A percentile compares a stretch with the other conserved stretches of the same genome.
These are phyloP conservation scores for Termitomyces eurrhizus DNA, from an alignment of 768 basidiomycete genomes.

Conservation along the genomic window DNA sequence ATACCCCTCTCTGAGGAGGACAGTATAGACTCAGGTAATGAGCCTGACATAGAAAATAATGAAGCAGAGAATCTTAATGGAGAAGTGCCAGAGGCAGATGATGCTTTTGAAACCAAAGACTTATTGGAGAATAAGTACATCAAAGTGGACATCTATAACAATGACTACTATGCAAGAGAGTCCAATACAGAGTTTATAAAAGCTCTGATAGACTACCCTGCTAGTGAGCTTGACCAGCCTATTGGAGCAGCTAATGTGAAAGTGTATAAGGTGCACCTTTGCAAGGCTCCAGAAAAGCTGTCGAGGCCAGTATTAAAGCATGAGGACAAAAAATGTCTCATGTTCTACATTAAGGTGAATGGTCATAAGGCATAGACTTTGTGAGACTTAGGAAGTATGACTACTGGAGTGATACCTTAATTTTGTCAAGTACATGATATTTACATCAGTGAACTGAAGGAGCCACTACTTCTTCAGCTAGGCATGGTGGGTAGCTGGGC, in stretches of 20 bases:
- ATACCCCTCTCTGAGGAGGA: too few relatives aligned
- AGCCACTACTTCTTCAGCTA: neutral
- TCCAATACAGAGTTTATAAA: neutral
- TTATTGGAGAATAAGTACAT: too few relatives aligned
- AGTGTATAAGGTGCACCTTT: neutral
- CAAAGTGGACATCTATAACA: too few relatives aligned
- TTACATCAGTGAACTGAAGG: neutral
- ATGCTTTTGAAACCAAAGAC: too few relatives aligned
- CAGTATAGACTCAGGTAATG: too few relatives aligned
- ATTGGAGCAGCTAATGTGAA: neutral
- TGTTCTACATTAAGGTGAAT: neutral
- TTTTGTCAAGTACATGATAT: neutral
- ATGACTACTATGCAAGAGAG: too few relatives aligned
- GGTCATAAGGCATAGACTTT: slow-evolving; percentile 7
- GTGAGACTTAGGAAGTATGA: slow-evolving; percentile 21
- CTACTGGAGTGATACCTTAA: neutral
- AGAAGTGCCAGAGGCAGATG: too few relatives aligned
- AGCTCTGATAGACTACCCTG: neutral
- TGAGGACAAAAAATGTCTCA: neutral
- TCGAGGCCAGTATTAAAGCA: neutral
- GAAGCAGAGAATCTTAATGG: too few relatives aligned
- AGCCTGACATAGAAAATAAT: too few relatives aligned
- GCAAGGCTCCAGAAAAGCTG: neutral
- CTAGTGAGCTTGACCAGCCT: neutral
- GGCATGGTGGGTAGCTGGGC: neutral